Base-by-base conservation (phyloP, 192 early-diverging fungal genomes). In the Phlyctochytrium arcticum region DNA sequence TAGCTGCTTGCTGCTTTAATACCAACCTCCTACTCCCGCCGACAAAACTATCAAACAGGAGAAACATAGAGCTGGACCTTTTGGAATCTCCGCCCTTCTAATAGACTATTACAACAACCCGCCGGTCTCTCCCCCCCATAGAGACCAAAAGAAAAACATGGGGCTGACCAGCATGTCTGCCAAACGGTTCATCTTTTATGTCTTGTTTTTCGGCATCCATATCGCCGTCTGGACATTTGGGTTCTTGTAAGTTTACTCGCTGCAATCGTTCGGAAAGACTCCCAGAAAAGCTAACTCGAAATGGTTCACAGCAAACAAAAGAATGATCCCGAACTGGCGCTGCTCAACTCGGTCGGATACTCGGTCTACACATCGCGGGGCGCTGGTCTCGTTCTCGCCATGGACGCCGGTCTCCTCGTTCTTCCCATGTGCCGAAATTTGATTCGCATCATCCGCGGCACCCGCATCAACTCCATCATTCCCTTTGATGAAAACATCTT, bases 401-500 rank as follows among this genome's bases (percentile, higher is more conserved):
- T 82, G 42, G 79, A 84, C 54, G 77, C 78, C 62, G 50, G 80
- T 36, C 33, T 80, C 24, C 78, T 86, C 31, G 58, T 83, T 51
- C 72, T 86, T 19, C 81, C 80, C 8, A 72, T 86, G 62, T 82
- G 80, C 47, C 74, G 75, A 10, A 76, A 76, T 49, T 65, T 85
- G 53, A 65, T 87, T 36, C 80, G 77, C 8, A 70, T 82, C 42
- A 72, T 70, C 35, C 70, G 75, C 31, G 57, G 57, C 17, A 71
- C 85, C 29, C 81, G 81, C 3, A 77, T 87, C n/a, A 79, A 79
- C 48, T 59, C 69, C 5, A 75, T 86, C 37, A 73, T 91, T 15
- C 80, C 83, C 12, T 78, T 91, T 46, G 88, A 91, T 65, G 77
- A 88, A 70, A 84, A 87, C 72, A 76, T 90, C 26, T 82, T 85